Evolutionary conservation across 2,329 filamentous ascomycete genomes (phyloP).

Genomic region (Neofusicoccum cordaticola): DNA sequence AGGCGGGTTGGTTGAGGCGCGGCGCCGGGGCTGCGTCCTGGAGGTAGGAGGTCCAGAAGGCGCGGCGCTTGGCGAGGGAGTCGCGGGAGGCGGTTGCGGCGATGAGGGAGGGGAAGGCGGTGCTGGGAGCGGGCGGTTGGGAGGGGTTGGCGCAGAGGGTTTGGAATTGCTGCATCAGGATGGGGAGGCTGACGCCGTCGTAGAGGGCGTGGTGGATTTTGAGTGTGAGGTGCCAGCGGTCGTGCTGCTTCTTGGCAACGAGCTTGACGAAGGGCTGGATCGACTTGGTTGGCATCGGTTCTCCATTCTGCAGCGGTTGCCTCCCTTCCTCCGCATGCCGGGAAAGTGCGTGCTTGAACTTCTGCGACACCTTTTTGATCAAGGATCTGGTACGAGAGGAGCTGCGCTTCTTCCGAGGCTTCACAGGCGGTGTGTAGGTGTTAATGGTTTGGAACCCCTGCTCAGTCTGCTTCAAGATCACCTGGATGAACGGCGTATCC

Average conservation of each 20-base stretch:
- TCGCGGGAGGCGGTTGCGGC: constrained; percentile 7
- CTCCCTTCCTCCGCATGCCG: neutral
- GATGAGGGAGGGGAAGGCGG: neutral
- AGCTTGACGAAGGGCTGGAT: constrained; percentile 37
- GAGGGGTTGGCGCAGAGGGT: constrained; percentile 36
- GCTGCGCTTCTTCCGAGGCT: neutral
- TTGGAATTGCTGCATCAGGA: constrained; percentile 57
- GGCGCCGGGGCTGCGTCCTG: neutral
- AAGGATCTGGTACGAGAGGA: neutral
- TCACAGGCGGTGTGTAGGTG: neutral
- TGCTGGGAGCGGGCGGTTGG: neutral
- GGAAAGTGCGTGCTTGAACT: neutral
- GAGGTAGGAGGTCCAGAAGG: constrained; percentile 54
- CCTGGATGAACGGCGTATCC: constrained; percentile 60
- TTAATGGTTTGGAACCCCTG: constrained; percentile 28
- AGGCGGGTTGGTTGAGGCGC: neutral
- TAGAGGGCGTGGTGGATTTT: constrained; percentile 84
- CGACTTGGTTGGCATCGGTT: neutral
- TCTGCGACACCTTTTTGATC: neutral
- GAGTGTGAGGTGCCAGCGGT: constrained; percentile 39
- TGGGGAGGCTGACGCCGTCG: constrained; percentile 74
- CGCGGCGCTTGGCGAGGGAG: constrained; percentile 28
- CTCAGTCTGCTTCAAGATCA: constrained; percentile 48
- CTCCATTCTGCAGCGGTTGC: neutral
- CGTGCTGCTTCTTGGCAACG: constrained; percentile 30